These are phyloP conservation scores for Oryza rufipogon DNA, from an alignment of 176 grass and related monocot genomes.

Conservation along the genomic window DNA sequence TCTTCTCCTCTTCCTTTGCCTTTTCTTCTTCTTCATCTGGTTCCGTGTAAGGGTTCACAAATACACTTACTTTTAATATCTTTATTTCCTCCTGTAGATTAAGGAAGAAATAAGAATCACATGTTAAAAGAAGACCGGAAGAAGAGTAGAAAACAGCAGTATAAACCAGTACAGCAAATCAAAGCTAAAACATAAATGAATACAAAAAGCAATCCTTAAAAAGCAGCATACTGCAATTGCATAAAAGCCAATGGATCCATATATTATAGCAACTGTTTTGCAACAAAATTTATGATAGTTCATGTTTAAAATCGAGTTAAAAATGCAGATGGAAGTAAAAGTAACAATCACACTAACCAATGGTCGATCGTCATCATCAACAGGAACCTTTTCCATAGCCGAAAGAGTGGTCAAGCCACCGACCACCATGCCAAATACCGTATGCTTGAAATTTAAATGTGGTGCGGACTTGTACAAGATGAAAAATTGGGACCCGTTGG, in stretches of 20 bases:
- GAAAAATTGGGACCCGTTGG: slow-evolving; percentile 96
- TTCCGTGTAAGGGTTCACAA: slow-evolving; percentile 92
- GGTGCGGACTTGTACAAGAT: slow-evolving; percentile 94
- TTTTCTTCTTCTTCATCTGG: slow-evolving; percentile 91
- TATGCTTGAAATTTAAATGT: slow-evolving; percentile 96
- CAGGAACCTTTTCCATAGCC: slow-evolving; percentile 90
- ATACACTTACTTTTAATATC: slow-evolving; percentile 70
- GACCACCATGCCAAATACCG: slow-evolving; percentile 95
- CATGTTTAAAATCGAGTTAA: background rate
- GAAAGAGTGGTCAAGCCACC: slow-evolving; percentile 87
- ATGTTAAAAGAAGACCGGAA: background rate
- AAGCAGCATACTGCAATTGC: background rate
- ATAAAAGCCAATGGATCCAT: background rate
- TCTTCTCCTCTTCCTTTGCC: slow-evolving; percentile 69
- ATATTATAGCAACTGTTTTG: background rate
- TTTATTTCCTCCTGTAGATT: slow-evolving; percentile 91
- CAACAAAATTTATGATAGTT: background rate
- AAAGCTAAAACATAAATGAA: no score
- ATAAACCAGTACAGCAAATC: slow-evolving; percentile 11
- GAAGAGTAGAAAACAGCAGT: background rate
- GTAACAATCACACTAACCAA: slow-evolving; percentile 60
- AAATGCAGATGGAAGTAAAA: background rate
- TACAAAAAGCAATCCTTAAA: background rate
- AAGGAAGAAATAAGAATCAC: slow-evolving; percentile 14
- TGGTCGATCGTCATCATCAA: slow-evolving; percentile 90